Percentiles rank a stretch among this genome's conserved stretches.
phyloP scores from a whole-genome alignment of 176 grass and related monocot species.

The Oryza officinalis region DNA sequence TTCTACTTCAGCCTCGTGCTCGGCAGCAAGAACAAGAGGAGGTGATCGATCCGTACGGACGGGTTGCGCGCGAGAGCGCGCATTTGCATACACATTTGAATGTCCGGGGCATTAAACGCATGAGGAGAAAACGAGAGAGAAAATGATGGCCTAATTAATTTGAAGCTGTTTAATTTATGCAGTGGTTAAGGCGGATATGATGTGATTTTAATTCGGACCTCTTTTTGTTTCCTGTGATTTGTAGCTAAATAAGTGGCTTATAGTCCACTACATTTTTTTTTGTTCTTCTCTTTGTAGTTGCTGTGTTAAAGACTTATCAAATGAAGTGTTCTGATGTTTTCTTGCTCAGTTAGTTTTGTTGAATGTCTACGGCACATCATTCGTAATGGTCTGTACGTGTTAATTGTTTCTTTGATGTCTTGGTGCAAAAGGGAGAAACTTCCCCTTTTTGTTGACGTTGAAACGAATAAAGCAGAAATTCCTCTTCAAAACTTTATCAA shows the following conservation, averaged over 20 bases:
- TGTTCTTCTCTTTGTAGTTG: not conserved
- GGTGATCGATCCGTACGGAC: slow-evolving; percentile 36
- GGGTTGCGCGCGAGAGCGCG: not conserved
- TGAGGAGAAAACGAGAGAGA: not conserved
- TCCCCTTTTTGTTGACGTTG: not conserved
- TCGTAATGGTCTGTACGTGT: not conserved
- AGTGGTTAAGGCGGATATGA: slow-evolving; percentile 25
- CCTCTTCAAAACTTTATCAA: not conserved
- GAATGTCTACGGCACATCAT: not conserved
- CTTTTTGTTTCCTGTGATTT: not conserved
- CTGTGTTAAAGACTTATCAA: not conserved
- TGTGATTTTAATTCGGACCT: not conserved
- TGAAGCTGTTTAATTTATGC: slow-evolving; percentile 28
- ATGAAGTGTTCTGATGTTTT: not conserved
- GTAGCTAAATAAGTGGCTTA: slow-evolving; percentile 36
- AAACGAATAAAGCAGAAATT: slow-evolving; percentile 19
- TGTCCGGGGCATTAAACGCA: not conserved
- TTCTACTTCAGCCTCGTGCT: slow-evolving; percentile 91
- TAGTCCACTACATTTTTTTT: not conserved
- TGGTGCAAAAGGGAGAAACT: not conserved
- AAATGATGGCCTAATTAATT: not conserved
- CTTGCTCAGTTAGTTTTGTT: not conserved
- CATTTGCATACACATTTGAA: slow-evolving; percentile 15
- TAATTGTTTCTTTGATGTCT: not conserved
- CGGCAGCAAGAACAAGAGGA: slow-evolving; percentile 89